These are phyloP conservation scores for Sporopachydermia lactativora DNA, from an alignment of 805 yeast species.

Conservation along the genomic window DNA sequence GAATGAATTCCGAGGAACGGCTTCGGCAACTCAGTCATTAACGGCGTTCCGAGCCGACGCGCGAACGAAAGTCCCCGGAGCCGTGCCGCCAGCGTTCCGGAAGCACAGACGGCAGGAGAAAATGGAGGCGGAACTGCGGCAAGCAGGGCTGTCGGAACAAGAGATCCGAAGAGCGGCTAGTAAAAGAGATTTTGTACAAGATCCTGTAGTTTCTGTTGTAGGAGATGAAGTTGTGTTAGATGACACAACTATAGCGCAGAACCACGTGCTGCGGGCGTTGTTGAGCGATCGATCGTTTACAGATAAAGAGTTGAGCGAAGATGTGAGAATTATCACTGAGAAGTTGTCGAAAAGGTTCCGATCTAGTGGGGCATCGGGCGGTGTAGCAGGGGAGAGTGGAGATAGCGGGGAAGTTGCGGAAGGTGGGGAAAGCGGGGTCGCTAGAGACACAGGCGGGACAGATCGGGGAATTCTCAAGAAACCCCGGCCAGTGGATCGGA, in stretches of 20 bases:
- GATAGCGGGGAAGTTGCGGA: slow-evolving; percentile 10
- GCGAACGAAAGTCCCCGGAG: slow-evolving; percentile 27
- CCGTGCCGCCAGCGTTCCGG: slow-evolving; percentile 76
- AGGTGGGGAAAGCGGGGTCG: slow-evolving; percentile 7
- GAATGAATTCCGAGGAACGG: slow-evolving; percentile 72
- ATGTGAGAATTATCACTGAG: background rate
- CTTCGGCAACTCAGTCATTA: slow-evolving; percentile 60
- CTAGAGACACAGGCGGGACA: slow-evolving; percentile 9
- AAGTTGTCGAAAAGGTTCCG: background rate
- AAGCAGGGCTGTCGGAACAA: slow-evolving; percentile 5
- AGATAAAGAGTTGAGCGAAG: background rate
- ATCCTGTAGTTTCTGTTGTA: background rate
- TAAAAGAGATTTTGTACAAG: background rate
- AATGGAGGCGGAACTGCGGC: slow-evolving; percentile 18
- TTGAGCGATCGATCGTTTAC: background rate
- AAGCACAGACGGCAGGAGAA: slow-evolving; percentile 42
- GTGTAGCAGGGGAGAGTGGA: background rate
- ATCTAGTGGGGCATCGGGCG: background rate
- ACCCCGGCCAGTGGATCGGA: slow-evolving; percentile 6
- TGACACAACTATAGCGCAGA: background rate
- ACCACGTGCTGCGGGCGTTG: background rate
- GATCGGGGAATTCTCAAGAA: slow-evolving; percentile 4
- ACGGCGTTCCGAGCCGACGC: slow-evolving; percentile 47
- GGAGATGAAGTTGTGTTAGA: background rate
- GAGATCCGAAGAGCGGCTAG: slow-evolving; percentile 6